phyloP scores from a whole-genome alignment of 2,329 filamentous ascomycete genomes.

The Colletotrichum sp. region DNA sequence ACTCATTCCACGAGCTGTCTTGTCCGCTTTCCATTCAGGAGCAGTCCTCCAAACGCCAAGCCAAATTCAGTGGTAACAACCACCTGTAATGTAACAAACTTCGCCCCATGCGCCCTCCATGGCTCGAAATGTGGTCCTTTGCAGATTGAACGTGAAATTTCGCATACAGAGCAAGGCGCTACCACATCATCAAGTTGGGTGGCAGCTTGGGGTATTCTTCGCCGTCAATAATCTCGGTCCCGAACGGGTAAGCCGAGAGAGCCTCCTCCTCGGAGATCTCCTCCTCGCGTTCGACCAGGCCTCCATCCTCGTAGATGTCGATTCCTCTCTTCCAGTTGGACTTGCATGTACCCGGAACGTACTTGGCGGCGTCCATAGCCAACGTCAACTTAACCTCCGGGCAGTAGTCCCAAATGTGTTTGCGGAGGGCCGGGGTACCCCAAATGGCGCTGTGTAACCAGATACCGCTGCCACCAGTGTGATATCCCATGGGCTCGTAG shows the following conservation, averaged over 20 bases:
- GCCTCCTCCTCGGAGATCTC: slow-evolving; percentile 2
- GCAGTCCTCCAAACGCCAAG: slow-evolving; percentile 10
- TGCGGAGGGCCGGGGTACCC: slow-evolving; percentile 50
- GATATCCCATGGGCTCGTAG: slow-evolving; percentile 65
- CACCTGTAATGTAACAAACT: neutral
- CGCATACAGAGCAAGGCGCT: neutral
- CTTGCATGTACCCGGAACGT: slow-evolving; percentile 52
- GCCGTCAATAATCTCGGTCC: slow-evolving; percentile 45
- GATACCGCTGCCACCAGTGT: slow-evolving; percentile 55
- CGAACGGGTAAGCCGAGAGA: slow-evolving; percentile 34
- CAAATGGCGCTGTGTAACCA: slow-evolving; percentile 52
- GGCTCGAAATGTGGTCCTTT: neutral
- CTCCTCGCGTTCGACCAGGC: slow-evolving; percentile 21
- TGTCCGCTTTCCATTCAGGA: neutral
- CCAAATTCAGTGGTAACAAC: neutral
- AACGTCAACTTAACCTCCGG: slow-evolving; percentile 64
- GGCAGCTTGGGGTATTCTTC: slow-evolving; percentile 44
- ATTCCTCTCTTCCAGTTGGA: slow-evolving; percentile 49
- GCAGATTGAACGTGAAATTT: neutral
- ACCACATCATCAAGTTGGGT: slow-evolving; percentile 28
- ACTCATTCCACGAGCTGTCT: neutral
- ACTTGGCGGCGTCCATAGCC: slow-evolving; percentile 57
- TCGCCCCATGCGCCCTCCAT: neutral
- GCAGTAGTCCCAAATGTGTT: slow-evolving; percentile 61
- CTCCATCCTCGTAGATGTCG: neutral